Evolutionary conservation across 345 rosid species (phyloP).

Genomic region (Corchorus olitorius): DNA sequence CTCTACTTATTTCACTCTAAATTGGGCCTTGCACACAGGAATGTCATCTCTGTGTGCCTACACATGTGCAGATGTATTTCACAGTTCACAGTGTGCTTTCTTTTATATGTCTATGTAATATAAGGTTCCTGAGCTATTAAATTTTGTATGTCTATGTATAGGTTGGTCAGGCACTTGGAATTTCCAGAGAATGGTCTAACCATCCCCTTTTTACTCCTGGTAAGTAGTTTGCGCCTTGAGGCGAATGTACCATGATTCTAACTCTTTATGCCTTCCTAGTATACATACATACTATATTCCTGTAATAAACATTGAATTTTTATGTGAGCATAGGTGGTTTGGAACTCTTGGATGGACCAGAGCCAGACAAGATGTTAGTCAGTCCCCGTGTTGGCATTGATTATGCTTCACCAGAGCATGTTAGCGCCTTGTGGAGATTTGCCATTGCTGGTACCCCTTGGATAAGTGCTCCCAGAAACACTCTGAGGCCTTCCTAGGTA

Average conservation of each 20-base stretch:
- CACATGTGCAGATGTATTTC: not conserved
- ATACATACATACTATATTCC: not conserved
- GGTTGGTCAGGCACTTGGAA: slow-evolving; percentile 97
- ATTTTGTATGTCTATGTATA: slow-evolving; percentile 24
- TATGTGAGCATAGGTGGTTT: slow-evolving; percentile 61
- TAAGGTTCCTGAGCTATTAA: not conserved
- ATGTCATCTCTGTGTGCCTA: not conserved
- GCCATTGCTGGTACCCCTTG: slow-evolving; percentile 81
- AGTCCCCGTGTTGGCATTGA: slow-evolving; percentile 97
- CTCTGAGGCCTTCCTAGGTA: slow-evolving; percentile 55
- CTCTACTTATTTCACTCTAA: not conserved
- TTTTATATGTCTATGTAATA: not conserved
- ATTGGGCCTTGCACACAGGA: not conserved
- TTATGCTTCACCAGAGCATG: slow-evolving; percentile 81
- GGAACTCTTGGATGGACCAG: slow-evolving; percentile 82
- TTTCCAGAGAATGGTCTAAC: slow-evolving; percentile 84
- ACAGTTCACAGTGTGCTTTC: not conserved
- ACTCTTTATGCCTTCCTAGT: not conserved
- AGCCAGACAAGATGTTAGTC: slow-evolving; percentile 62
- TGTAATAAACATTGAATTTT: slow-evolving; percentile 11
- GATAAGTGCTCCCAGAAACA: slow-evolving; percentile 95
- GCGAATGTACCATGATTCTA: not conserved
- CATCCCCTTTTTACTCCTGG: slow-evolving; percentile 86
- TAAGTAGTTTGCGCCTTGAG: slow-evolving; percentile 26
- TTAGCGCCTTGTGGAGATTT: slow-evolving; percentile 85